Evolutionary conservation across 2,329 filamentous ascomycete genomes (phyloP), one percentile per base, ranked within the genome.

Genomic region (Gaeumannomyces sp.): DNA sequence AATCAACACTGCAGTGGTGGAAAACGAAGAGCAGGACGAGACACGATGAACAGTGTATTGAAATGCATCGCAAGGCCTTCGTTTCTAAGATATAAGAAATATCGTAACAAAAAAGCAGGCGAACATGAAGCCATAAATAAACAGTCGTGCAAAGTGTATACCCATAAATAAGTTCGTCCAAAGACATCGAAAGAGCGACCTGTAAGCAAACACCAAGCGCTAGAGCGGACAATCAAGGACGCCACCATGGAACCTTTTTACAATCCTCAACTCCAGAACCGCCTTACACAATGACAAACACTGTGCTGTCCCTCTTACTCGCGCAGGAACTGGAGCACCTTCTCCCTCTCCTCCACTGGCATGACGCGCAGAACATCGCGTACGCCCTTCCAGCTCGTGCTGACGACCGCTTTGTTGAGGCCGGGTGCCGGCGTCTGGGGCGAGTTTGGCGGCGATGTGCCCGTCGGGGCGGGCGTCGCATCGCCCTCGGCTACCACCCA

Each of bases 291-390:
- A 38, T 19, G 45, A n/a, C 45, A 53, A 53, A n/a, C 45, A 53
- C 45, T 22, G 7, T n/a, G 19, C 8, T 3, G 1, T 11, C 22
- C 45, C 19, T 14, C 8, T 19, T 61, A 62, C 72, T 79, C 81
- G 69, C 79, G 75, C 64, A 87, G 73, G 69, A 81, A 86, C 75
- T 83, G 80, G 67, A 97, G 81, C 64, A 96, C 84, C 76, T 90
- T 86, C 78, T 97, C 93, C 76, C 92, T 90, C 83, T 99, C 93
- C 69, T 86, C 87, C 62, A 93, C 89, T 25, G 93, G 92, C 80
- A 99, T 86, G 76, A 94, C 93, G 72, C 89, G 88, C 71, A 98
- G 79, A 68, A 96, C 86, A 70, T 94, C 89, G 72, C 92, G 88
- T 28, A 99, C 88, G 72, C 95, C 94, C 83, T 90, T 93, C 74